Evolutionary conservation across 2,329 filamentous ascomycete genomes (phyloP).

Genomic region (Huntiella moniliformis): DNA sequence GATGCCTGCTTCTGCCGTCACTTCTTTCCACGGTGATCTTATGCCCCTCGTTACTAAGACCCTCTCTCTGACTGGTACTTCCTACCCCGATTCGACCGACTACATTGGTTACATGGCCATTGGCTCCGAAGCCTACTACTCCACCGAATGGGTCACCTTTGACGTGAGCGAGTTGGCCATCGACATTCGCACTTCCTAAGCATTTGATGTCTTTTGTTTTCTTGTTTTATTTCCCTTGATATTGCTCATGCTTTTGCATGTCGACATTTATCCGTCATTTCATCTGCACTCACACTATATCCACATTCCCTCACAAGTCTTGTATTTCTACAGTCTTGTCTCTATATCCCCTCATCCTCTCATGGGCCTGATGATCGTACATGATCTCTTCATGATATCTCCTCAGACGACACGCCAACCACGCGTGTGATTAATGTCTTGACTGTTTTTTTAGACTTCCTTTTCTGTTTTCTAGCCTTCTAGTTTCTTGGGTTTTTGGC

Average conservation of each 20-base stretch:
- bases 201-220: neutral
- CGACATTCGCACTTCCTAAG: conserved; percentile 17
- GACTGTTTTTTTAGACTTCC: conserved; percentile 1
- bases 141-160: conserved; percentile 28
- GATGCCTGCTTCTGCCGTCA: conserved; percentile 20
- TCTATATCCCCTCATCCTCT: too few relatives aligned
- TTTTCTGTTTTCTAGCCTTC: neutral
- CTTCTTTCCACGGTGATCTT: conserved; percentile 29
- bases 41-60: conserved; percentile 25
- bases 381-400: conserved; percentile 3
- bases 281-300: neutral
- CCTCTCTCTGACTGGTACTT: conserved; percentile 15
- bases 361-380: neutral
- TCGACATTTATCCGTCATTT: neutral
- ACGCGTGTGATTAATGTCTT: conserved; percentile 4
- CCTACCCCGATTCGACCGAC: conserved; percentile 22
- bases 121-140: conserved; percentile 30
- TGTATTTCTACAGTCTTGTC: neutral
- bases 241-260: neutral
- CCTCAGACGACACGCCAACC: neutral
- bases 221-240: neutral
- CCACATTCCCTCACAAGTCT: neutral
- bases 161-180: conserved; percentile 23
- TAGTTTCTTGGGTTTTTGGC: neutral
- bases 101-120: conserved; percentile 34